Evolutionary conservation across 2,329 filamentous ascomycete species (phyloP).

Genomic region (Dactylellina sp.): DNA sequence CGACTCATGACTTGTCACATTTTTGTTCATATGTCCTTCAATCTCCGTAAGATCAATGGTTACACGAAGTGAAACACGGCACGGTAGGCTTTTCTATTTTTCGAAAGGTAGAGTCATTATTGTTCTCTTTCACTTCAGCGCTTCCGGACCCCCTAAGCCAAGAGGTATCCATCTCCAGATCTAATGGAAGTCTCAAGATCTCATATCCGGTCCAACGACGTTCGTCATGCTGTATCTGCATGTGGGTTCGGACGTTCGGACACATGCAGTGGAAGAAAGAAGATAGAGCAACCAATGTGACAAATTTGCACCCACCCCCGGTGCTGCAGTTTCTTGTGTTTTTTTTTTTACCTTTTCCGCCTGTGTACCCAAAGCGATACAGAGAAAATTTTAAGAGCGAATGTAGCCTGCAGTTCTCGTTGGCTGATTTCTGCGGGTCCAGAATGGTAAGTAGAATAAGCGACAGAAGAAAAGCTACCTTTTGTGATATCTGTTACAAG

Average conservation of each 20-base stretch:
- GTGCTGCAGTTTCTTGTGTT: neutral
- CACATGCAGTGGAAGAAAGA: constrained; percentile 2
- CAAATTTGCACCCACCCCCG: constrained; percentile 10
- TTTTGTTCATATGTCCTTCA: neutral
- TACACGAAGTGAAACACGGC: constrained; percentile 43
- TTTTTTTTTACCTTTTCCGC: too few relatives aligned
- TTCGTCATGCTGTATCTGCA: constrained; percentile 1
- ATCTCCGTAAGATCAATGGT: constrained; percentile 1
- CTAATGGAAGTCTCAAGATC: constrained; percentile 26
- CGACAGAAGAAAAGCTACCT: constrained; percentile 26
- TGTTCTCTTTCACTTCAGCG: neutral
- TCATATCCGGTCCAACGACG: constrained; percentile 16
- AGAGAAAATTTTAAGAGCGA: neutral
- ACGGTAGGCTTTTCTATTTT: constrained; percentile 7
- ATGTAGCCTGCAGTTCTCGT: constrained; percentile 32
- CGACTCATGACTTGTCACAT: constrained; percentile 21
- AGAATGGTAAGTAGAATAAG: constrained; percentile 49
- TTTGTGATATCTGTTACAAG: constrained; percentile 49
- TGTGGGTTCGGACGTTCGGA: too few relatives aligned
- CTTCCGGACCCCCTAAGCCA: neutral
- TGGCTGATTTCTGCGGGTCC: constrained; percentile 10
- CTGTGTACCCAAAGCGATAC: too few relatives aligned
- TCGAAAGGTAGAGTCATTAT: neutral
- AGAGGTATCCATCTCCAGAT: constrained; percentile 19
- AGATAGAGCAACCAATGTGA: constrained; percentile 9